Percentiles rank a stretch among this genome's conserved stretches.
phyloP scores from a whole-genome alignment of 202 grass and related monocot species.

The Musa balbisiana region DNA sequence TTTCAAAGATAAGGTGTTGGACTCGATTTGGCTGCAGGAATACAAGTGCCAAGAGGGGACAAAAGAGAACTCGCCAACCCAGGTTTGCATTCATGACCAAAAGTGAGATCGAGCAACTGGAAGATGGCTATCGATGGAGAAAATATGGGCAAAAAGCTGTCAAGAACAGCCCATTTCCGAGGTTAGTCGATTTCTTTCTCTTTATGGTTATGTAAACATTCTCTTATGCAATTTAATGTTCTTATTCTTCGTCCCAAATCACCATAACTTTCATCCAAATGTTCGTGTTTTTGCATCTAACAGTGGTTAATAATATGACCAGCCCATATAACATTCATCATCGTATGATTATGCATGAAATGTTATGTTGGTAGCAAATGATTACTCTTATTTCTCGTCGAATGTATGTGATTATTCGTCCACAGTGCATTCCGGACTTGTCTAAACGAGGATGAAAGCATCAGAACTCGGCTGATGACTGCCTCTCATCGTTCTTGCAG shows the following conservation, averaged over 20 bases:
- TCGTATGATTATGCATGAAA: too few species aligned
- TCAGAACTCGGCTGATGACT: too few species aligned
- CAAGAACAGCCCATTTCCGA: slow-evolving; percentile 96
- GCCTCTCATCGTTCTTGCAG: slow-evolving; percentile 17
- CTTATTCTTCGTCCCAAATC: too few species aligned
- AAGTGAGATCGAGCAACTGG: slow-evolving; percentile 87
- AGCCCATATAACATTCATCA: too few species aligned
- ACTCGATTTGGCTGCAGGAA: slow-evolving; percentile 23
- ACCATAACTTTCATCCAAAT: too few species aligned
- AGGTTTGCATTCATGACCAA: slow-evolving; percentile 97
- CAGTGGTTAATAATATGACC: too few species aligned
- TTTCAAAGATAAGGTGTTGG: too few species aligned
- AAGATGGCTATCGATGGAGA: slow-evolving; percentile 96
- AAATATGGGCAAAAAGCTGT: slow-evolving; percentile 95
- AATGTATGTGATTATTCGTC: too few species aligned
- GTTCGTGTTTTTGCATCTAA: not conserved
- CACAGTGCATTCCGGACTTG: too few species aligned
- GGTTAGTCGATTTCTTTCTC: slow-evolving; percentile 30
- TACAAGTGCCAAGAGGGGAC: slow-evolving; percentile 42
- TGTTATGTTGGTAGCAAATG: too few species aligned
- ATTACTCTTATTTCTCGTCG: too few species aligned
- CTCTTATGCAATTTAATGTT: not conserved
- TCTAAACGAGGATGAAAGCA: too few species aligned
- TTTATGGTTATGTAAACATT: not conserved
- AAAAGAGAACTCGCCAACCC: slow-evolving; percentile 57